These are phyloP conservation scores for Anethum foeniculum DNA, from an alignment of 140 eudicot species.

Conservation along the genomic window DNA sequence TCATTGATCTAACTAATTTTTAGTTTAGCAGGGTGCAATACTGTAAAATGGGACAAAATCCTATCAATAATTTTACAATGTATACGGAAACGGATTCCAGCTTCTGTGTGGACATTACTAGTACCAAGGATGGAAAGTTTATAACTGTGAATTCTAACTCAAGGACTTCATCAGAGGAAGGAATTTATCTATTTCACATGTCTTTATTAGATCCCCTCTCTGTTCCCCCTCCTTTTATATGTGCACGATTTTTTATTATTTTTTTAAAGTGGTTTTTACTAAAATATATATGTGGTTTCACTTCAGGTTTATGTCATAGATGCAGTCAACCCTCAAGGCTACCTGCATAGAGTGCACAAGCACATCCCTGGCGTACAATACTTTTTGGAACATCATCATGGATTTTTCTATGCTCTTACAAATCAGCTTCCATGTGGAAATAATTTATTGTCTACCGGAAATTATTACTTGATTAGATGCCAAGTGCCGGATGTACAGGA, in stretches of 20 bases:
- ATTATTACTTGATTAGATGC: slow-evolving; percentile 61
- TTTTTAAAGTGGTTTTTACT: not conserved
- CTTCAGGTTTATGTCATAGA: slow-evolving; percentile 79
- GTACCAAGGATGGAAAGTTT: slow-evolving; percentile 91
- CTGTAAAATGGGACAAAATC: slow-evolving; percentile 52
- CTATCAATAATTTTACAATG: slow-evolving; percentile 26
- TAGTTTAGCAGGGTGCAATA: slow-evolving; percentile 52
- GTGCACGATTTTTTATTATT: not conserved
- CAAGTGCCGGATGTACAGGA: slow-evolving; percentile 43
- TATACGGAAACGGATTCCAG: slow-evolving; percentile 62
- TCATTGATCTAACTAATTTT: slow-evolving; percentile 14
- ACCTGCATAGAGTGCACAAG: slow-evolving; percentile 47
- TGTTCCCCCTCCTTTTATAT: slow-evolving; percentile 10
- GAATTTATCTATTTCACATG: slow-evolving; percentile 29
- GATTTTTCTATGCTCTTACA: slow-evolving; percentile 66
- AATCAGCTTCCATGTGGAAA: slow-evolving; percentile 33
- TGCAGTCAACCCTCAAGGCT: slow-evolving; percentile 47
- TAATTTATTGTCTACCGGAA: slow-evolving; percentile 28
- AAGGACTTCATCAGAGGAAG: slow-evolving; percentile 95
- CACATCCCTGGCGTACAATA: slow-evolving; percentile 72
- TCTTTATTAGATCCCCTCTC: not conserved
- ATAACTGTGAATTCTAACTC: slow-evolving; percentile 87
- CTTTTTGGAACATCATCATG: slow-evolving; percentile 79
- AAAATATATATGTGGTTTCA: slow-evolving; percentile 2
- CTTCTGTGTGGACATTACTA: slow-evolving; percentile 80